These are phyloP conservation scores for Omphalotus guepiniiformis DNA, from an alignment of 768 basidiomycete genomes.

Conservation along the genomic window DNA sequence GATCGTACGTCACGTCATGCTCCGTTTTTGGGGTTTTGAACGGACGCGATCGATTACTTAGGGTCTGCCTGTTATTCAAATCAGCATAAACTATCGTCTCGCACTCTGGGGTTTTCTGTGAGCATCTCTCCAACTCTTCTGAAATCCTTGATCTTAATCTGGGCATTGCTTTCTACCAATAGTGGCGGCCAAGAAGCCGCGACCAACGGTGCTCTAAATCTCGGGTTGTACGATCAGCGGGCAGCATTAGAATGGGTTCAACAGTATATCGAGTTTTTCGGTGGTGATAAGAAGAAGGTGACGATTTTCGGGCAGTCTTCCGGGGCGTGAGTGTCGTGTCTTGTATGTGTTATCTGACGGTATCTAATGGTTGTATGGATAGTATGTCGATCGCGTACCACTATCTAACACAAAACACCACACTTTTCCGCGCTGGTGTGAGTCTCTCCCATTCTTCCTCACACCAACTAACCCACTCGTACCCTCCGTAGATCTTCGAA, in stretches of 20 bases:
- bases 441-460: background rate
- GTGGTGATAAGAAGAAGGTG: conserved; percentile 32
- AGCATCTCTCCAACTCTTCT: background rate
- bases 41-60: background rate
- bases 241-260: conserved; percentile 32
- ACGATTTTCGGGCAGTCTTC: conserved; percentile 15
- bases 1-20: background rate
- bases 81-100: conserved; percentile 2
- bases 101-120: conserved; percentile 3
- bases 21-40: background rate
- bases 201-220: conserved; percentile 17
- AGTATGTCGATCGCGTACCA: conserved; percentile 1
- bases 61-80: background rate
- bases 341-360: background rate
- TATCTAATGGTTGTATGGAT: background rate
- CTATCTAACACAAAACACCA: background rate
- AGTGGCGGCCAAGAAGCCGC: conserved; percentile 21
- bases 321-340: background rate
- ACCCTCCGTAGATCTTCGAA: conserved; percentile 20
- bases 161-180: background rate
- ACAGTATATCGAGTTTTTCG: conserved; percentile 39
- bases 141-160: no score
- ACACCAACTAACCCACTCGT: background rate
- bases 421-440: conserved; percentile 3
- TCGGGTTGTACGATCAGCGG: conserved; percentile 24